Evolutionary conservation across 1,139 yeast species (phyloP).

Genomic region (Debaryomycetaceae sp.): DNA sequence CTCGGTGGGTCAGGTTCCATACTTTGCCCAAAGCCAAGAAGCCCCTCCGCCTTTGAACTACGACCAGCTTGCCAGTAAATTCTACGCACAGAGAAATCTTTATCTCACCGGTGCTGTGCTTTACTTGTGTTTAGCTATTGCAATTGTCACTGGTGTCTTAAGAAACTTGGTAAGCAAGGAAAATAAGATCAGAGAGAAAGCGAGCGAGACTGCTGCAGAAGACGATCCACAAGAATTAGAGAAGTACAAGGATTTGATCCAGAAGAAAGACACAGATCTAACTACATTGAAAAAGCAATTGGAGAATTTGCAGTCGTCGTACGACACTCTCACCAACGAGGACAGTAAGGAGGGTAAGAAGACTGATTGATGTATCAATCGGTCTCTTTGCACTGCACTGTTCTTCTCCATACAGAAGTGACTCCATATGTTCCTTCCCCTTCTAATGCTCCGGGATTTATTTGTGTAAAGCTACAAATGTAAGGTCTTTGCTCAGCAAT

Average conservation of each 20-base stretch:
- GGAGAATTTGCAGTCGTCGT: slow-evolving; percentile 49
- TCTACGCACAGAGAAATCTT: slow-evolving; percentile 68
- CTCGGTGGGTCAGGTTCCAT: slow-evolving; percentile 21
- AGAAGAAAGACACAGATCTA: slow-evolving; percentile 46
- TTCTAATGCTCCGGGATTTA: too few relatives aligned
- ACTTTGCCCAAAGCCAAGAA: slow-evolving; percentile 15
- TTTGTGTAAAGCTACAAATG: too few relatives aligned
- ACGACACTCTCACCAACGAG: slow-evolving; percentile 35
- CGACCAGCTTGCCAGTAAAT: slow-evolving; percentile 51
- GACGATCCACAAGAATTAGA: slow-evolving; percentile 28
- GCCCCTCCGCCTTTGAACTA: slow-evolving; percentile 20
- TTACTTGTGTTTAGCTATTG: slow-evolving; percentile 56
- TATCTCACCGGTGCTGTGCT: slow-evolving; percentile 70
- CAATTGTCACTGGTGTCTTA: slow-evolving; percentile 54
- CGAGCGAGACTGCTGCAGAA: slow-evolving; percentile 11
- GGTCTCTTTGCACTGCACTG: too few relatives aligned
- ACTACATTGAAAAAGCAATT: slow-evolving; percentile 52
- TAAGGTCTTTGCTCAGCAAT: too few relatives aligned
- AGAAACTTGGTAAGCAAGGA: slow-evolving; percentile 59
- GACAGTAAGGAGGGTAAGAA: slow-evolving; percentile 8
- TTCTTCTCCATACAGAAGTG: too few relatives aligned
- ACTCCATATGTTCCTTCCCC: too few relatives aligned
- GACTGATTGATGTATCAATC: slow-evolving; percentile 1
- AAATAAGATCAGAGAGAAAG: slow-evolving; percentile 32
- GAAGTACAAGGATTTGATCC: slow-evolving; percentile 40